Evolutionary conservation across 306 rosid genomes (phyloP).

Genomic region (Sicyos edulis): DNA sequence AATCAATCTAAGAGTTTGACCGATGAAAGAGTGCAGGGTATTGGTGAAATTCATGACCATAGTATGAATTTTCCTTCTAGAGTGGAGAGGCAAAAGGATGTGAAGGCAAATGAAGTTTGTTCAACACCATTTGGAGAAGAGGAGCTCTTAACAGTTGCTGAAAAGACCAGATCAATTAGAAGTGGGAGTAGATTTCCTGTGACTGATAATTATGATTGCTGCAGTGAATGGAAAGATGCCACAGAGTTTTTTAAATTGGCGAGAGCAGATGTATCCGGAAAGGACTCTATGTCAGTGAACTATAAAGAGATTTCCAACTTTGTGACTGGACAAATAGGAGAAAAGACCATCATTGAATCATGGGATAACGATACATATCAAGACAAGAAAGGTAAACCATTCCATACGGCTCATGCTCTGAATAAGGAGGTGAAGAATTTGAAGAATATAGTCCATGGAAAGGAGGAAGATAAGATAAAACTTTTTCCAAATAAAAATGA

Average conservation of each 20-base stretch:
- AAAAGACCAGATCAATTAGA: slow-evolving; percentile 29
- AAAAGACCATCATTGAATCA: slow-evolving; percentile 31
- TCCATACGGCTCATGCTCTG: slow-evolving; percentile 23
- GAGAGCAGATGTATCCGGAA: slow-evolving; percentile 49
- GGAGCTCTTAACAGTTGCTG: slow-evolving; percentile 26
- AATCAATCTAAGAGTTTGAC: slow-evolving; percentile 33
- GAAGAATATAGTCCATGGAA: slow-evolving; percentile 15
- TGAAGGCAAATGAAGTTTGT: slow-evolving; percentile 36
- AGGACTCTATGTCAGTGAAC: slow-evolving; percentile 35
- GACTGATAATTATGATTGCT: slow-evolving; percentile 40
- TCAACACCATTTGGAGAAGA: slow-evolving; percentile 35
- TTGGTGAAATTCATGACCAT: slow-evolving; percentile 32
- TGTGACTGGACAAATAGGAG: slow-evolving; percentile 34
- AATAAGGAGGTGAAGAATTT: slow-evolving; percentile 28
- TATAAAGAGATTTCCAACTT: slow-evolving; percentile 27
- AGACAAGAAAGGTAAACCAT: slow-evolving; percentile 23
- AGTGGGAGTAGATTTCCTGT: slow-evolving; percentile 38
- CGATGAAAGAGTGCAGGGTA: slow-evolving; percentile 33
- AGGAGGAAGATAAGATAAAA: slow-evolving; percentile 34
- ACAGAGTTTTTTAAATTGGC: slow-evolving; percentile 70
- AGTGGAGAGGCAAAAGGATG: slow-evolving; percentile 50
- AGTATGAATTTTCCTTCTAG: slow-evolving; percentile 27
- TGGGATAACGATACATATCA: slow-evolving; percentile 30
- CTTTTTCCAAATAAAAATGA: slow-evolving; percentile 37
- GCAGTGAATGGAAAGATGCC: slow-evolving; percentile 70